Conservation (phyloP, 1,139 yeast genomes). For the Scheffersomyces cryptocercus region DNA sequence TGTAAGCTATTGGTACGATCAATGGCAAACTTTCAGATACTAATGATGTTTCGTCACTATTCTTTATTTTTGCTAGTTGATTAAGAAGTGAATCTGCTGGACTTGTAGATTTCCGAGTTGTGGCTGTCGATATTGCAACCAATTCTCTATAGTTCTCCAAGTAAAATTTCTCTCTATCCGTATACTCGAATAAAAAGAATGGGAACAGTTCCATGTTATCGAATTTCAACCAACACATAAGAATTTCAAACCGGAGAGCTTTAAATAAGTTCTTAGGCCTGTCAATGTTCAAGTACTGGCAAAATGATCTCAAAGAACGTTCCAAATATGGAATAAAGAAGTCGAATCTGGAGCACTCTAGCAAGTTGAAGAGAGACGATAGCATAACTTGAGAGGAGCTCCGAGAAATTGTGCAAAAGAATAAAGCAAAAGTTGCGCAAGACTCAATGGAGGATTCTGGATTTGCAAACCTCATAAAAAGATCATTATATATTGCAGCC, state of each 20-base stretch:
- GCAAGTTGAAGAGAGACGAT: conserved; percentile 40
- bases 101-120: conserved; percentile 10
- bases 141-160: conserved; percentile 33
- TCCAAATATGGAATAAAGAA: conserved; percentile 33
- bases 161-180: conserved; percentile 25
- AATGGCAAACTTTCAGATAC: conserved; percentile 35
- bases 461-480: conserved; percentile 29
- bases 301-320: conserved; percentile 22
- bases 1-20: conserved; percentile 46
- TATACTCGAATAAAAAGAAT: conserved; percentile 33
- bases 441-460: conserved; percentile 42
- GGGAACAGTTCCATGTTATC: conserved; percentile 41
- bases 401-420: conserved; percentile 32
- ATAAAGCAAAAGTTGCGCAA: conserved; percentile 38
- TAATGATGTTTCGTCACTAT: conserved; percentile 16
- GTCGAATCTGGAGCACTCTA: conserved; percentile 38
- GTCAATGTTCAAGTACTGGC: conserved; percentile 13
- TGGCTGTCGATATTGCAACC: conserved; percentile 34
- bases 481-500: conserved; percentile 28
- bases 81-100: conserved; percentile 2
- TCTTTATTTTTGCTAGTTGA: conserved; percentile 15
- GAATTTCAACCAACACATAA: conserved; percentile 45
- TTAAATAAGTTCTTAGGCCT: conserved; percentile 27
- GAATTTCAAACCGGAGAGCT: conserved; percentile 28
- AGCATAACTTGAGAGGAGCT: conserved; percentile 28